These are phyloP conservation scores for Tetracladium marchalianum DNA, from an alignment of 495 filamentous ascomycete genomes.

Conservation along the genomic window DNA sequence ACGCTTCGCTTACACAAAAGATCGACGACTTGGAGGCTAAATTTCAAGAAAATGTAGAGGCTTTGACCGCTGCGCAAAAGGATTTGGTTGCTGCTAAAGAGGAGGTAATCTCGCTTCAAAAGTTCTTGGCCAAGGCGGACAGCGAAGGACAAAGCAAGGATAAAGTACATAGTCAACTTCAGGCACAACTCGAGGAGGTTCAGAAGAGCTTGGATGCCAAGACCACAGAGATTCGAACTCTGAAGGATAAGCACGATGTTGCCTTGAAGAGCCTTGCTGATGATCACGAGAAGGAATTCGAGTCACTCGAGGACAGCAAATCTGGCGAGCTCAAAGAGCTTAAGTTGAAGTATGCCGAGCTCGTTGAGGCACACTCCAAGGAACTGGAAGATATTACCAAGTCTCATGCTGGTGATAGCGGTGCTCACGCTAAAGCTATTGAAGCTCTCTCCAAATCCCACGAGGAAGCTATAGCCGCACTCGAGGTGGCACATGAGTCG, in stretches of 20 bases:
- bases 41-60: conserved; percentile 19
- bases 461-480: conserved; percentile 21
- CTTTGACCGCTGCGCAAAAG: conserved; percentile 26
- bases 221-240: conserved; percentile 22
- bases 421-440: conserved; percentile 27
- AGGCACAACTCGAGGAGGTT: conserved; percentile 30
- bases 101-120: conserved; percentile 26
- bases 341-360: conserved; percentile 31
- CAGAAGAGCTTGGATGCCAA: conserved; percentile 36
- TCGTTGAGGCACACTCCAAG: conserved; percentile 36
- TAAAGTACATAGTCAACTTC: conserved; percentile 27
- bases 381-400: conserved; percentile 32
- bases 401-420: conserved; percentile 28
- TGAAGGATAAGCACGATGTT: conserved; percentile 31
- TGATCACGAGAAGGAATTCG: conserved; percentile 46
- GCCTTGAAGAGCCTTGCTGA: conserved; percentile 35
- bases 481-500: conserved; percentile 29
- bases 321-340: conserved; percentile 43
- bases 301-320: conserved; percentile 39
- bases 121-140: conserved; percentile 27
- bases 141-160: conserved; percentile 21
- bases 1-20: conserved; percentile 18
- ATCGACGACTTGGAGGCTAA: conserved; percentile 22
- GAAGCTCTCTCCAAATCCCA: conserved; percentile 35
- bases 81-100: conserved; percentile 27